Evolutionary conservation across 148 eudicot species (phyloP).

Genomic region (Rhododendron ovatum): DNA sequence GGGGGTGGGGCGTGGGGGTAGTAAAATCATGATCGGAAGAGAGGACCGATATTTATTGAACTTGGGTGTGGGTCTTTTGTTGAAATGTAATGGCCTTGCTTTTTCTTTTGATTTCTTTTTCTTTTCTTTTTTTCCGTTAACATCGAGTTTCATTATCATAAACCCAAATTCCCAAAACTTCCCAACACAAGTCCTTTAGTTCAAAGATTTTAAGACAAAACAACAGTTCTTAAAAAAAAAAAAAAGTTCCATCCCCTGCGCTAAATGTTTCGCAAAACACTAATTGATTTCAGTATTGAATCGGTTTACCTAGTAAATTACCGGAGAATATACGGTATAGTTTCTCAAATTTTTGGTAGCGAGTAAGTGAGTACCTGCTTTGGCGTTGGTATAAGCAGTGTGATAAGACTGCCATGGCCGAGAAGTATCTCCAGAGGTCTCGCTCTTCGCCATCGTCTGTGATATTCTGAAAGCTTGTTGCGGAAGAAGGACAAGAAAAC

Average conservation of each 20-base stretch:
- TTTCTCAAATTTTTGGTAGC: background rate
- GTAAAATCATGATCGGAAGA: background rate
- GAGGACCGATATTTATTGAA: background rate
- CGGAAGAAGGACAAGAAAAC: background rate
- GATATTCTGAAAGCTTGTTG: background rate
- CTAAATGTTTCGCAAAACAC: background rate
- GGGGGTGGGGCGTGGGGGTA: background rate
- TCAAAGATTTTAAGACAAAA: background rate
- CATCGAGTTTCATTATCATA: background rate
- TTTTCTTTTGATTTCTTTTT: background rate
- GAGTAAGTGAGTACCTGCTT: conserved; percentile 59
- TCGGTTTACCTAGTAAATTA: background rate
- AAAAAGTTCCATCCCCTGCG: background rate
- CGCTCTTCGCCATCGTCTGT: conserved; percentile 28
- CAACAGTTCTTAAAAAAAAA: background rate
- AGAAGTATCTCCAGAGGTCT: conserved; percentile 24
- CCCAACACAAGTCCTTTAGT: background rate
- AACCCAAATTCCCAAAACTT: background rate
- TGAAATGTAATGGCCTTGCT: background rate
- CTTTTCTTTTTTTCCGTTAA: background rate
- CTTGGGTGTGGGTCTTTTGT: background rate
- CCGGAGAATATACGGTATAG: conserved; percentile 10
- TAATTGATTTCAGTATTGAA: background rate
- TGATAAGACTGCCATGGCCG: conserved; percentile 95
- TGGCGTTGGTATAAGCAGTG: conserved; percentile 84